phyloP scores from a whole-genome alignment of 2,329 filamentous ascomycete species.

The Fonsecaea pedrosoi region DNA sequence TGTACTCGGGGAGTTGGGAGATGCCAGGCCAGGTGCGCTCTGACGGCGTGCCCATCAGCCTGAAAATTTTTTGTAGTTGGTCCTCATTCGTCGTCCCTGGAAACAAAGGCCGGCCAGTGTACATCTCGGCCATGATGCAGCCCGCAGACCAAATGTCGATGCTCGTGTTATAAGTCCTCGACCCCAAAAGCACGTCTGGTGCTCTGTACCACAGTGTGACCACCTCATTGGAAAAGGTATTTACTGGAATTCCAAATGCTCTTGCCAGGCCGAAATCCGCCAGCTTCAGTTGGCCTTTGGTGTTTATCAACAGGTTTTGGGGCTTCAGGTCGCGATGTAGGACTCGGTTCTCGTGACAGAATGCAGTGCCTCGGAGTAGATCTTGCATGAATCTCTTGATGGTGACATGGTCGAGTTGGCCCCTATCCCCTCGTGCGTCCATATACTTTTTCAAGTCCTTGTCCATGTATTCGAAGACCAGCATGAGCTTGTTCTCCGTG shows the following conservation, averaged over 20 bases:
- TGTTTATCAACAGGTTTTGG: constrained; percentile 86
- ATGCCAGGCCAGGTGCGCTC: constrained; percentile 97
- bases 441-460: constrained; percentile 98
- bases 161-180: constrained; percentile 97
- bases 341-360: constrained; percentile 96
- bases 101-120: constrained; percentile 92
- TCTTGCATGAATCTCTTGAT: constrained; percentile 99
- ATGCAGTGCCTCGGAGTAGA: constrained; percentile 91
- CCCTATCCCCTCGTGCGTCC: constrained; percentile 89
- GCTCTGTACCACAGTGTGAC: constrained; percentile 73
- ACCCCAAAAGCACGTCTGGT: constrained; percentile 91
- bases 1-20: constrained; percentile 95
- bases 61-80: constrained; percentile 95
- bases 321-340: constrained; percentile 92
- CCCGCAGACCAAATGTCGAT: constrained; percentile 99
- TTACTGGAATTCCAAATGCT: constrained; percentile 87
- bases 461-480: constrained; percentile 99
- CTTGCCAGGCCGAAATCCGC: constrained; percentile 89
- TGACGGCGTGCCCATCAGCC: constrained; percentile 96
- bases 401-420: constrained; percentile 82
- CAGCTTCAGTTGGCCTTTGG: constrained; percentile 86
- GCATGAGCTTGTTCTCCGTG: constrained; percentile 99
- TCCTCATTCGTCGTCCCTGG: constrained; percentile 98
- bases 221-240: constrained; percentile 87
- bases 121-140: constrained; percentile 99